Evolutionary conservation across 805 yeast genomes (phyloP), one percentile per base, ranked within the genome.

Genomic region (Saccharomycopsis lassenensis): DNA sequence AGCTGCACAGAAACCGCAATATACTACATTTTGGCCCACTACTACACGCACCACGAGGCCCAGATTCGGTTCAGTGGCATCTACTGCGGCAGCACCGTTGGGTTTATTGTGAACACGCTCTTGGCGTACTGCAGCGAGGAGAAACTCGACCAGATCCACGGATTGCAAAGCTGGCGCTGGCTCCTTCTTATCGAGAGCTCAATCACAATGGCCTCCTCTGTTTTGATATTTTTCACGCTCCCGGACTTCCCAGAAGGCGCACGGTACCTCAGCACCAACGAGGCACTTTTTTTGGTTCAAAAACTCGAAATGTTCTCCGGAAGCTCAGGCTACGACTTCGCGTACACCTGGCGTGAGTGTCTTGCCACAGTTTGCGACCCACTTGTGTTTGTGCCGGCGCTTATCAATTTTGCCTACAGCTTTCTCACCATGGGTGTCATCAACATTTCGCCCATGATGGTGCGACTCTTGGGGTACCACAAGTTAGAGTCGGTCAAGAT

Each of bases 221-320:
- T 49, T 12, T 33, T 63, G 10, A 52, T 64, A 21, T 59, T 52
- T 41, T 74, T 77, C 48, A 50, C 64, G 31, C 64, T 78, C 42
- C 70, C 82, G n/a, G 85, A 79, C 52, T 77, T 77, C 64, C 86
- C 87, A 4, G 86, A 78, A 54, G 69, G 72, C 42, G 71, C 77
- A 14, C 60, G 69, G 50, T 77, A 67, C 50, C 50, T 74, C 36
- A 64, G 57, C 18, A 58, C 52, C 2, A 64, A 67, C 44, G 84
- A 77, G 52, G 62, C 69, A 11, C 52, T 50, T 3, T 74, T 68
- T 51, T 51, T 78, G 37, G 70, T 68, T 48, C 67, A 65, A 35
- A 81, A 82, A 54, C 63, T 80, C 25, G 75, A 65, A 41, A 54
- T 69, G 11, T 79, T 71, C 44, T 50, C 61, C 33, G 69, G 67